Percentiles rank a stretch among this genome's conserved stretches.
These are phyloP conservation scores for Bassia scoparia DNA, from an alignment of 148 eudicot species.

Conservation along the genomic window DNA sequence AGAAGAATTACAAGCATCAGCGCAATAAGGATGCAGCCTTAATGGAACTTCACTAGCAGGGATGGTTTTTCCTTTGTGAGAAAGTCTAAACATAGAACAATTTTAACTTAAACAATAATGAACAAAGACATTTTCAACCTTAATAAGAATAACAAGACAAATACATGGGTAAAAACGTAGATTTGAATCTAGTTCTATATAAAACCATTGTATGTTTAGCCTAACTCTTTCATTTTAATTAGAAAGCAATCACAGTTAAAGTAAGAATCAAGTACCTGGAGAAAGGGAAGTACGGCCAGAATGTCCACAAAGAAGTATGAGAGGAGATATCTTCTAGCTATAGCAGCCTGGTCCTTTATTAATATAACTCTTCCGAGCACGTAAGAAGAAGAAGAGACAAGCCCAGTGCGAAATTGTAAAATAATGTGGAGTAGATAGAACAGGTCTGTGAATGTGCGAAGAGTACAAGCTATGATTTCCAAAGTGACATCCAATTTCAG, in stretches of 20 bases:
- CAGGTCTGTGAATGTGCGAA: slow-evolving; percentile 56
- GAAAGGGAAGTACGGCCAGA: slow-evolving; percentile 66
- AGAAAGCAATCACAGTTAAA: not conserved
- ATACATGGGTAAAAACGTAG: no score
- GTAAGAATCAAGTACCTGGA: slow-evolving; percentile 28
- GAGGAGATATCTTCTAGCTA: slow-evolving; percentile 52
- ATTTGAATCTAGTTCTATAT: no score
- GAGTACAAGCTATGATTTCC: slow-evolving; percentile 44
- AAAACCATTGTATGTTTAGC: no score
- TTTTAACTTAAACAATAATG: no score
- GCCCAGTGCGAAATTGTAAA: slow-evolving; percentile 61
- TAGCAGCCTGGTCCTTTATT: slow-evolving; percentile 45
- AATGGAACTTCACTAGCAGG: not conserved
- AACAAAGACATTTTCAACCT: no score
- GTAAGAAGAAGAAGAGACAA: slow-evolving; percentile 56
- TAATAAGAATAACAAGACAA: no score
- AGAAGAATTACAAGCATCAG: not conserved
- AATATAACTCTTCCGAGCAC: slow-evolving; percentile 71
- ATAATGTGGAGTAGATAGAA: slow-evolving; percentile 61
- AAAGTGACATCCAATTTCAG: slow-evolving; percentile 42
- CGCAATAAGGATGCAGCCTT: not conserved
- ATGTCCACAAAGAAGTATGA: slow-evolving; percentile 52
- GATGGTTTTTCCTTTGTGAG: not conserved
- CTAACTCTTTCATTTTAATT: no score
- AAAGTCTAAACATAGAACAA: no score